Conservation (phyloP, 768 basidiomycete genomes). For the Chalciporus chontae region DNA sequence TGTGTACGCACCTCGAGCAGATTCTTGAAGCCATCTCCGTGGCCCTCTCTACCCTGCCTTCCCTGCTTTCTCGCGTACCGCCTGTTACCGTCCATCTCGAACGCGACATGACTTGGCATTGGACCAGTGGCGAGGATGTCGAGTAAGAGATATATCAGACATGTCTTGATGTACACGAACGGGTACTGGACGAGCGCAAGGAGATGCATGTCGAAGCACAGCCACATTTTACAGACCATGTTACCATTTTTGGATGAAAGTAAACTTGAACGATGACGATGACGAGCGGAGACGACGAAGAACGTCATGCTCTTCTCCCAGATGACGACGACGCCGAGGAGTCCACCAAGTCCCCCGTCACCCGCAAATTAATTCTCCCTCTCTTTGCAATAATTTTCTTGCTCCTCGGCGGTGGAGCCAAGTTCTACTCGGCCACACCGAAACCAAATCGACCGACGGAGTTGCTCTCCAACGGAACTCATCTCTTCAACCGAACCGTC, state of each 20-base stretch:
- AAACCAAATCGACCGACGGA: constrained; percentile 9
- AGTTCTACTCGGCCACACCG: constrained; percentile 5
- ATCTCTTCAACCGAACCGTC: constrained; percentile 76
- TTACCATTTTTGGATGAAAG: not conserved
- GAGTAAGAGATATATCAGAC: constrained; percentile 47
- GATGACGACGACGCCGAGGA: too few relatives aligned
- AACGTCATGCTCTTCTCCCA: constrained; percentile 26
- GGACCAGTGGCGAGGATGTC: constrained; percentile 76
- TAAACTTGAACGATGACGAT: not conserved
- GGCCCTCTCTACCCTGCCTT: constrained; percentile 71
- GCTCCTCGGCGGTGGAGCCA: constrained; percentile 9
- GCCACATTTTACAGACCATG: constrained; percentile 16
- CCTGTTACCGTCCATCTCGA: constrained; percentile 97
- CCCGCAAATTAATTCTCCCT: too few relatives aligned
- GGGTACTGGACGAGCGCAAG: constrained; percentile 9
- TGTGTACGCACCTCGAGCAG: constrained; percentile 62
- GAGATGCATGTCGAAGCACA: constrained; percentile 13
- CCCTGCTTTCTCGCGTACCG: constrained; percentile 75
- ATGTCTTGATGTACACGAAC: constrained; percentile 18
- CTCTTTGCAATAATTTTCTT: too few relatives aligned
- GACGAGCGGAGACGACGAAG: constrained; percentile 18
- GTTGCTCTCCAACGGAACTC: constrained; percentile 75
- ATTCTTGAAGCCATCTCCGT: constrained; percentile 79
- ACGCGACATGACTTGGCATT: constrained; percentile 85
- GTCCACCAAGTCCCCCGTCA: too few relatives aligned